Evolutionary conservation across 2,329 filamentous ascomycete species (phyloP), one percentile per base, ranked within the genome.

Genomic region (Sporothrix globosa): DNA sequence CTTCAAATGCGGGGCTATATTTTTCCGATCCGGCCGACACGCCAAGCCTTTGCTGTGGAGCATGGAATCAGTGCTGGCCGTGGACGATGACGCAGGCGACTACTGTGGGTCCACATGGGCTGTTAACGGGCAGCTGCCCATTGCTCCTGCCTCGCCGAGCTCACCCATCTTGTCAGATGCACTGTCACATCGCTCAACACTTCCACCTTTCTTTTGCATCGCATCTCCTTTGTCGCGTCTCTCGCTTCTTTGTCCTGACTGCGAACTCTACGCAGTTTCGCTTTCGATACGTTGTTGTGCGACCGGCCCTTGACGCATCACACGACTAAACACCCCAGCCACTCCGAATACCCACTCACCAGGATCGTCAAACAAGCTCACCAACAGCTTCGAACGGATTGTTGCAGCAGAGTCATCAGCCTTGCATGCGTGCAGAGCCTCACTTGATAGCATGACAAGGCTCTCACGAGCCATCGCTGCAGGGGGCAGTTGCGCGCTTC

Each of bases 401-500:
- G 4, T 9, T 13, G 34, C 50, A 21, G 30, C 5, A 13, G 24
- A 34, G 19, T 14, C 21, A 13, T 19, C 58, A 14, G 46, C 66
- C 41, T 44, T 69, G 30, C 5, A 66, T 66, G 61, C 46, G 3
- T 6, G 9, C 24, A 27, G 10, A 9, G 7, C n/a, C 41, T 14
- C 7, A 3, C 14, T 48, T 24, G 65, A 66, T 24, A 72, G 70
- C 21, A 83, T 83, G 82, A 77, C 79, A 74, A 80, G 77, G 75
- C 75, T 82, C 73, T 76, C 76, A 67, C 74, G 73, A 71, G 75
- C 81, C 74, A 72, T 79, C 75, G 77, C 76, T 48, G 76, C 76
- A 14, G 76, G 76, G 71, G 76, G 76, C 72, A 46, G 68, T 52
- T 24, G 68, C 56, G 69, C 67, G 14, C 48, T 69, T 19, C 77